These are phyloP conservation scores for Echinochloa phyllopogon DNA, from an alignment of 176 grass and related monocot genomes.

Conservation along the genomic window DNA sequence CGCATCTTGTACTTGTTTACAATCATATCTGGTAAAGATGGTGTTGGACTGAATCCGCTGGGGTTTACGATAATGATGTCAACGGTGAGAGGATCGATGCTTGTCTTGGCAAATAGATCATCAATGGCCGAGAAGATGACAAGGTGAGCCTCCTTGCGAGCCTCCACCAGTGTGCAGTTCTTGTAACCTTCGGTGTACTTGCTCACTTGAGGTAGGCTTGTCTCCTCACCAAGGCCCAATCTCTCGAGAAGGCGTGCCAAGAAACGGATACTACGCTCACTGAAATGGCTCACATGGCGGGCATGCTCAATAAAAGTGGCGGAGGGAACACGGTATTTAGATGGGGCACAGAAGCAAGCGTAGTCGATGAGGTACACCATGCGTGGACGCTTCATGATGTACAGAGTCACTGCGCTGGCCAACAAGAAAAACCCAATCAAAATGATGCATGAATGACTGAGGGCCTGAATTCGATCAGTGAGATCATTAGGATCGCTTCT, in stretches of 20 bases:
- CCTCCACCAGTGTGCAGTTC: background rate
- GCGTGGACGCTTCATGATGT: background rate
- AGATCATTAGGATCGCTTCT: background rate
- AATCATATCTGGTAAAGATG: conserved; percentile 42
- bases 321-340: background rate
- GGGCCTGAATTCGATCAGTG: background rate
- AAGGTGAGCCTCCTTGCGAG: conserved; percentile 24
- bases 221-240: conserved; percentile 34
- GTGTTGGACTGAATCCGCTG: conserved; percentile 43
- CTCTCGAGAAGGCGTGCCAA: conserved; percentile 31
- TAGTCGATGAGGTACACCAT: conserved; percentile 49
- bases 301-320: conserved; percentile 25
- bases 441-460: background rate
- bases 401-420: background rate
- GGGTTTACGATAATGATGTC: conserved; percentile 51
- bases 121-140: conserved; percentile 47
- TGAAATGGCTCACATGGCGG: background rate
- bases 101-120: conserved; percentile 36
- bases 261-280: conserved; percentile 20
- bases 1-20: conserved; percentile 42
- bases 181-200: background rate
- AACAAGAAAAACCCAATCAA: background rate
- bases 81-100: conserved; percentile 11
- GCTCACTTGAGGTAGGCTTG: background rate
- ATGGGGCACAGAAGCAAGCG: conserved; percentile 35